Evolutionary conservation across 179 eudicot species (phyloP).

Genomic region (Silene noctiflora): DNA sequence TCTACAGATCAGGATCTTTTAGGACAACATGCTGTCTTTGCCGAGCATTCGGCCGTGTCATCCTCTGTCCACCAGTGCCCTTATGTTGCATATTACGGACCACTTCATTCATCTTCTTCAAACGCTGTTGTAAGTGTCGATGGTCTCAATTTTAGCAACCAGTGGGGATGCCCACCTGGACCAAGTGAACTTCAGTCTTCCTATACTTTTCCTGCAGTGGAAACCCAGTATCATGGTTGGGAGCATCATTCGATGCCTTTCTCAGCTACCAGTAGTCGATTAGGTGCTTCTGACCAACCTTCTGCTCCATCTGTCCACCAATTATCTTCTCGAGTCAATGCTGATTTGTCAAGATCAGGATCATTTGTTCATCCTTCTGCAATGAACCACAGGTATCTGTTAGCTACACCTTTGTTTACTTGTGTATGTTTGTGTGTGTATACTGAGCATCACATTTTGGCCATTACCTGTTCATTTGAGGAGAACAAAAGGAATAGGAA

Average conservation of each 20-base stretch:
- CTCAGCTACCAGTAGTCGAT: constrained; percentile 41
- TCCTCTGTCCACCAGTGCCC: constrained; percentile 78
- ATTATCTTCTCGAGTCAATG: constrained; percentile 52
- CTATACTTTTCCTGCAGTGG: constrained; percentile 64
- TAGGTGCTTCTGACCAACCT: constrained; percentile 58
- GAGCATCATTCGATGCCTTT: constrained; percentile 57
- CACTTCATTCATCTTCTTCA: constrained; percentile 64
- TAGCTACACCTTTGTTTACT: background rate
- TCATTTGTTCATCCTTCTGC: constrained; percentile 55
- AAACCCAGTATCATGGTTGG: constrained; percentile 64
- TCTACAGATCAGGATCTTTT: constrained; percentile 76
- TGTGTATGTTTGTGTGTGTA: background rate
- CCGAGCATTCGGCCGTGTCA: constrained; percentile 68
- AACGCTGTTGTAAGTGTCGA: constrained; percentile 53
- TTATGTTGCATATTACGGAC: constrained; percentile 74
- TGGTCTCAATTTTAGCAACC: constrained; percentile 53
- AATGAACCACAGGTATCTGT: constrained; percentile 61
- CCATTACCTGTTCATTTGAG: background rate
- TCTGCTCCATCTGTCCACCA: constrained; percentile 45
- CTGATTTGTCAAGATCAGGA: constrained; percentile 64
- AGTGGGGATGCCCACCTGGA: constrained; percentile 65
- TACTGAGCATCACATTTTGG: background rate
- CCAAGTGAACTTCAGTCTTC: constrained; percentile 61
- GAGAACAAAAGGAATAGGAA: background rate
- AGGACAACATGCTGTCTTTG: constrained; percentile 65